phyloP scores from a whole-genome alignment of 1,139 yeast species.

The Blastobotrys petasosporus region DNA sequence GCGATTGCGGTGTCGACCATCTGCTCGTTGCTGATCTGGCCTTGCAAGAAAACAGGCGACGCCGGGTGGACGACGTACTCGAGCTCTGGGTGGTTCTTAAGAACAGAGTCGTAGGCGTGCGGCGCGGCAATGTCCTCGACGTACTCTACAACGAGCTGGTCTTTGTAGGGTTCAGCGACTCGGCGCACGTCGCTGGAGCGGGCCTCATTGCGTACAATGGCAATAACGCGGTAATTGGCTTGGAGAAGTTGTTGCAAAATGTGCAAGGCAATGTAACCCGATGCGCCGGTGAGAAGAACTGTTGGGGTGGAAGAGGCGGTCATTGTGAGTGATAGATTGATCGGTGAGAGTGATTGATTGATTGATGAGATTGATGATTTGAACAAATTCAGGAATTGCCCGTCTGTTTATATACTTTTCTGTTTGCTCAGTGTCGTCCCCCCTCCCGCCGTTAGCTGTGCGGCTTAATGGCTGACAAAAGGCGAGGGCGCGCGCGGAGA shows the following conservation, averaged over 20 bases:
- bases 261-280: conserved; percentile 9
- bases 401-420: too few species aligned
- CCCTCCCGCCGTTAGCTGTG: too few species aligned
- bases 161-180: neutral
- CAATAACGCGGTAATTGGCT: conserved; percentile 10
- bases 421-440: too few species aligned
- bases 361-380: too few species aligned
- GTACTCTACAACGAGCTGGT: conserved; percentile 35
- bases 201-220: neutral
- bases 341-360: too few species aligned
- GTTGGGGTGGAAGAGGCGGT: too few species aligned
- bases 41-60: conserved; percentile 45
- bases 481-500: too few species aligned
- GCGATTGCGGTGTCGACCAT: conserved; percentile 49
- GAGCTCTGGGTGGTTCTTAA: conserved; percentile 44
- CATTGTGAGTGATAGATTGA: too few species aligned
- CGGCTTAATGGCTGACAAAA: too few species aligned
- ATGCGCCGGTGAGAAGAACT: conserved; percentile 7
- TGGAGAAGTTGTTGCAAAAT: conserved; percentile 2
- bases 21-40: conserved; percentile 36
- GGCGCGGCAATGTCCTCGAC: conserved; percentile 47
- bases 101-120: conserved; percentile 49
- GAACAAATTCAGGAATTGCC: too few species aligned
- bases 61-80: conserved; percentile 56
- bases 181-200: neutral